phyloP scores from a whole-genome alignment of 331 rosid genomes.

The Malus hybrid region DNA sequence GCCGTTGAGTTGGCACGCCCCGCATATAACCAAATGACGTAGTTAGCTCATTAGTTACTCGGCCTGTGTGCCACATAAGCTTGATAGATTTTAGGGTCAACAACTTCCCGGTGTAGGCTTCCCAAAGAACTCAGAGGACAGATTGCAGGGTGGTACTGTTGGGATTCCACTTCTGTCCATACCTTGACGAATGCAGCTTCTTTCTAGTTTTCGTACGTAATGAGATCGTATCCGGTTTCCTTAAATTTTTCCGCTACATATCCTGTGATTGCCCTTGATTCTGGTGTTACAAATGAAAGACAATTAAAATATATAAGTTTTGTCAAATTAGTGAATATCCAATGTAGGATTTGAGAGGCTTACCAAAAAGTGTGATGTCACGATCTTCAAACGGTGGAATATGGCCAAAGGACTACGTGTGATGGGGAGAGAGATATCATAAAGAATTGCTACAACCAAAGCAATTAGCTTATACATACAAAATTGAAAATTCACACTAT shows the following conservation, averaged over 20 bases:
- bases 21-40: too few relatives aligned
- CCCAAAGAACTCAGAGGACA: conserved; percentile 36
- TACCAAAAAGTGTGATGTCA: conserved; percentile 74
- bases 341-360: background rate
- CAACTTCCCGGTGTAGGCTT: conserved; percentile 35
- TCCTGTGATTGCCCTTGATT: conserved; percentile 65
- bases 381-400: conserved; percentile 65
- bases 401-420: conserved; percentile 52
- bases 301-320: too few relatives aligned
- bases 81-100: too few relatives aligned
- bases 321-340: too few relatives aligned
- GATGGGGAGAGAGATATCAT: background rate
- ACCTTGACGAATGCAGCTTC: conserved; percentile 56
- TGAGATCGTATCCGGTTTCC: conserved; percentile 47
- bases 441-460: background rate
- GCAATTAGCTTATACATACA: background rate
- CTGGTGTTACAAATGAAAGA: conserved; percentile 11
- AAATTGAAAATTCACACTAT: too few relatives aligned
- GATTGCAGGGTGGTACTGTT: conserved; percentile 43
- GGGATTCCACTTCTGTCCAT: conserved; percentile 70
- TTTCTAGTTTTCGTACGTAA: conserved; percentile 20
- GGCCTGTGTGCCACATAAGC: too few relatives aligned
- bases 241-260: conserved; percentile 61
- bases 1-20: too few relatives aligned
- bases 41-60: too few relatives aligned